Conservation (phyloP, 2,329 filamentous ascomycete species). For the Cordyceps cicadae region DNA sequence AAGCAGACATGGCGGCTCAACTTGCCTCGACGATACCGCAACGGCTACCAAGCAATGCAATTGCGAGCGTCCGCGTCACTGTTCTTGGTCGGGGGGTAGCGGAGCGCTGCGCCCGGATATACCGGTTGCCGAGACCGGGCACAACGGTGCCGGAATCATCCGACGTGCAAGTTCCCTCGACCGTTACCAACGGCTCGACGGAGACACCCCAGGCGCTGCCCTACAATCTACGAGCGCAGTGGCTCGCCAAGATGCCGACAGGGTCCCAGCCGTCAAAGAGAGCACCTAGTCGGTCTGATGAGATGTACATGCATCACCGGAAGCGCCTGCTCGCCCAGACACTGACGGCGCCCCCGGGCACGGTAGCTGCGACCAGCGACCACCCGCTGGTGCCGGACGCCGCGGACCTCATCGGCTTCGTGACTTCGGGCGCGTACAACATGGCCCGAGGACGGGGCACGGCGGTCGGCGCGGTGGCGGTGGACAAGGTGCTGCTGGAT, state of each 20-base stretch:
- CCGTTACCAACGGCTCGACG: slow-evolving; percentile 23
- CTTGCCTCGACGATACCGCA: slow-evolving; percentile 15
- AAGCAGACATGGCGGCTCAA: slow-evolving; percentile 14
- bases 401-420: slow-evolving; percentile 77
- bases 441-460: slow-evolving; percentile 67
- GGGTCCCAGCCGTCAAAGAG: slow-evolving; percentile 5
- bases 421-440: slow-evolving; percentile 79
- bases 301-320: slow-evolving; percentile 27
- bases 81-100: slow-evolving; percentile 64
- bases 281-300: slow-evolving; percentile 9
- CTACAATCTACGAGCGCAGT: slow-evolving; percentile 53
- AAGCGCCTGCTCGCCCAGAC: slow-evolving; percentile 40
- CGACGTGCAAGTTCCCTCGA: slow-evolving; percentile 39
- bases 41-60: slow-evolving; percentile 26
- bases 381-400: slow-evolving; percentile 65
- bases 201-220: slow-evolving; percentile 25
- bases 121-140: slow-evolving; percentile 56
- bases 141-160: slow-evolving; percentile 19
- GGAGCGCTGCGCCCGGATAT: slow-evolving; percentile 67
- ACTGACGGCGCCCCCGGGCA: slow-evolving; percentile 31
- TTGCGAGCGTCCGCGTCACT: slow-evolving; percentile 58
- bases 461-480: slow-evolving; percentile 63
- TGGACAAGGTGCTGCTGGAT: slow-evolving; percentile 44
- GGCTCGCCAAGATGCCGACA: slow-evolving; percentile 53
- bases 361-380: slow-evolving; percentile 35